Base-by-base conservation (phyloP, 163 green algal species). In the Chlorella variabilis region DNA sequence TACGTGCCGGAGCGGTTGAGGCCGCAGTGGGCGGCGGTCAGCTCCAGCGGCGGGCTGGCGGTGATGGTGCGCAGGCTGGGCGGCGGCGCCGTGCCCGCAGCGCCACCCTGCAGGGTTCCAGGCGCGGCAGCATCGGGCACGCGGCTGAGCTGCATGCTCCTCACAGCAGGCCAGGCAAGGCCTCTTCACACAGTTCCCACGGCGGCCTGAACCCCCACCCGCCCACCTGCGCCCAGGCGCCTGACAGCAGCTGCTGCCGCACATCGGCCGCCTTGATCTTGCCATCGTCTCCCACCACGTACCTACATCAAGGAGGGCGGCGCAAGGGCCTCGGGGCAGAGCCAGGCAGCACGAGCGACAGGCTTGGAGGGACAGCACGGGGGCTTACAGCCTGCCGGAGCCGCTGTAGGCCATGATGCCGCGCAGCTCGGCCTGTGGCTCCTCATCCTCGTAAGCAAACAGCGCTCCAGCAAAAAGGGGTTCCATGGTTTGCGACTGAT, bases 1-100 rank as follows among this genome's bases (percentile, higher is more conserved):
- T 77, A 69, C 11, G 83, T 84, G 25, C 83, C 83, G 2, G 74
- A 83, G 2, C 69, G 77, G 61, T 81, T 87, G 25, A 87, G 59
- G 31, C 7, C 31, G 33, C 77, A 84, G 31, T 76, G 59, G 4
- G 65, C 15, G 3, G 76, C 42, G 6, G 54, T 87, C 25, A 87
- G 68, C 41, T 87, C 83, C 20, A 84, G 49, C 3, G 75, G 41
- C 11, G 83, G 83, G 25, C 33, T 31, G 13, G 83, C n/a, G 18
- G 71, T 45, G 39, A 87, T 62, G 41, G 56, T 84, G 70, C 68
- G 70, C 25, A 80, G 38, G 20, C 21, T 23, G 9, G 33, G 65
- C 11, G 51, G 58, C 49, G 21, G 79, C 49, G 29, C 31, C 13
- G n/a, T 29, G 5, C 23, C 20, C 25, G 49, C 34, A 4, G 23